phyloP scores from a whole-genome alignment of 805 yeast species.

The Nakazawaea sp. region DNA sequence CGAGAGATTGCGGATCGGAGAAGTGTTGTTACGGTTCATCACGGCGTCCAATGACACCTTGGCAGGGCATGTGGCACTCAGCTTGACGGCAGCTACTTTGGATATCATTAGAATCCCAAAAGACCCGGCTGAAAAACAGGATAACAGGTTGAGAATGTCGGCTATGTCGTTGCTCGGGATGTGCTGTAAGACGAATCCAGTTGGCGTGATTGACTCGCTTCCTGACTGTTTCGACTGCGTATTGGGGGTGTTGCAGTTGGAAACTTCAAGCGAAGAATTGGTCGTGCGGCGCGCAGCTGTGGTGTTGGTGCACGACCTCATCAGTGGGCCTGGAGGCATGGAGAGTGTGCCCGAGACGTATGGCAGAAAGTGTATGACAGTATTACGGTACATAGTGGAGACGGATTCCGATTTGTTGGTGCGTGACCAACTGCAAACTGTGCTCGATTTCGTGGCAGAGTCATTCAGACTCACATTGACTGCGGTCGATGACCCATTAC shows the following conservation, averaged over 20 bases:
- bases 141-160: conserved; percentile 71
- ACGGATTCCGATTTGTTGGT: conserved; percentile 53
- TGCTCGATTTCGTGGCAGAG: conserved; percentile 21
- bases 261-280: conserved; percentile 32
- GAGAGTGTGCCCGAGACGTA: conserved; percentile 44
- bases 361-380: conserved; percentile 31
- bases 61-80: conserved; percentile 33
- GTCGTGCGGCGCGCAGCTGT: conserved; percentile 72
- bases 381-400: conserved; percentile 35
- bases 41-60: conserved; percentile 41
- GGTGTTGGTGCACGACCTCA: conserved; percentile 56
- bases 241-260: conserved; percentile 66
- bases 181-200: conserved; percentile 52
- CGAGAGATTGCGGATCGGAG: conserved; percentile 75
- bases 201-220: conserved; percentile 41
- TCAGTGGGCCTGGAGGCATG: conserved; percentile 35
- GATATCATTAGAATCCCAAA: conserved; percentile 15
- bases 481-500: background rate
- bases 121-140: conserved; percentile 24
- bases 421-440: conserved; percentile 46
- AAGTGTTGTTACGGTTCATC: conserved; percentile 60
- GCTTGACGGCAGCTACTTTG: conserved; percentile 38
- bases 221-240: conserved; percentile 67
- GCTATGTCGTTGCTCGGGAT: conserved; percentile 81
- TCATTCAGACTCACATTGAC: background rate